phyloP scores from a whole-genome alignment of 306 rosid genomes.

The Arachis stenosperma region DNA sequence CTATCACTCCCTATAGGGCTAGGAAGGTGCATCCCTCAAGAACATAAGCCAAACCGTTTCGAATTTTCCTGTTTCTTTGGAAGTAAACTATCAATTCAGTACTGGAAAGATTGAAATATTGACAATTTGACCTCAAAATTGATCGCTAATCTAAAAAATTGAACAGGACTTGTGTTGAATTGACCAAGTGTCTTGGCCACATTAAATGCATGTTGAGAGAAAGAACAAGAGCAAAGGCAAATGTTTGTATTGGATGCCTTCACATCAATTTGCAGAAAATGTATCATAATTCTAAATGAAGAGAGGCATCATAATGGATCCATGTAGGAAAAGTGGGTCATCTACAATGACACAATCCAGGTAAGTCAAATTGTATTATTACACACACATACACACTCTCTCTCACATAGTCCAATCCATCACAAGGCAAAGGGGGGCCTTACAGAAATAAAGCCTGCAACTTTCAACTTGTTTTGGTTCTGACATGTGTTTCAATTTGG shows the following conservation, averaged over 20 bases:
- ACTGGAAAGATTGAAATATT: too few relatives aligned
- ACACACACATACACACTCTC: background rate
- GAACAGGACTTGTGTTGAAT: slow-evolving; percentile 12
- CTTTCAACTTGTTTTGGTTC: slow-evolving; percentile 17
- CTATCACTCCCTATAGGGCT: slow-evolving; percentile 35
- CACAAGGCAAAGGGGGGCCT: slow-evolving; percentile 28
- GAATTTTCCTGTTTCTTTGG: background rate
- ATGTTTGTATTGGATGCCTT: slow-evolving; percentile 23
- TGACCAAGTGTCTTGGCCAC: background rate
- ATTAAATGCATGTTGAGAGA: too few relatives aligned
- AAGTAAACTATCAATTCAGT: too few relatives aligned
- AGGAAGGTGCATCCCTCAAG: slow-evolving; percentile 25
- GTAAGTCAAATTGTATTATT: slow-evolving; percentile 2
- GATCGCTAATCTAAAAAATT: background rate
- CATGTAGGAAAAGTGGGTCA: slow-evolving; percentile 35
- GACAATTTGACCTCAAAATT: background rate
- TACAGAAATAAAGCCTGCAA: slow-evolving; percentile 32
- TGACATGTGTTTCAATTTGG: slow-evolving; percentile 5
- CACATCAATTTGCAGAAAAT: background rate
- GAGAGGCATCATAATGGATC: background rate
- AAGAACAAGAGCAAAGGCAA: background rate
- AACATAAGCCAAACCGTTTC: slow-evolving; percentile 1
- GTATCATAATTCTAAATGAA: background rate
- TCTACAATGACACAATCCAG: slow-evolving; percentile 30
- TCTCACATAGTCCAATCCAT: slow-evolving; percentile 11